Percentiles rank a stretch among this genome's conserved stretches.
phyloP scores from a whole-genome alignment of 345 rosid species.

The Ailanthus altissimus region DNA sequence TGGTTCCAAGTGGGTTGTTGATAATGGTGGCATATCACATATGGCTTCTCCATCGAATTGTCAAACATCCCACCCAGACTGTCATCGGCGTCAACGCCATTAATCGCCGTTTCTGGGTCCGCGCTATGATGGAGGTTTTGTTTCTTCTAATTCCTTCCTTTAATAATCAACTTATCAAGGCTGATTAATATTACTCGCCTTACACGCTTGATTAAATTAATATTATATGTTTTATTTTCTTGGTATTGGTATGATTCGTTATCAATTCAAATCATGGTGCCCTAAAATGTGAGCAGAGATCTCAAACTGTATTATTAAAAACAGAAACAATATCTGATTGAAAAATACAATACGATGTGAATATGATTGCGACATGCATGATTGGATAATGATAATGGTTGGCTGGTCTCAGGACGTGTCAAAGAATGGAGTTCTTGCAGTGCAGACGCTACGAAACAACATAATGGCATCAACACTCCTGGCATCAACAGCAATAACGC shows the following conservation, averaged over 20 bases:
- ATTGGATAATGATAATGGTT: not conserved
- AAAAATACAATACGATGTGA: too few relatives aligned
- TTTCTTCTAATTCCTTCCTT: not conserved
- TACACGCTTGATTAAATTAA: too few relatives aligned
- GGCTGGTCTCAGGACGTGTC: slow-evolving; percentile 68
- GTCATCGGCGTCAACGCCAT: slow-evolving; percentile 74
- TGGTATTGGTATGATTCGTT: too few relatives aligned
- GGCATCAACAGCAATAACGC: slow-evolving; percentile 83
- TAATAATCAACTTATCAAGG: not conserved
- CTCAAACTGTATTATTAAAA: too few relatives aligned
- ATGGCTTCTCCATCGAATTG: slow-evolving; percentile 69
- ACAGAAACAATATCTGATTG: too few relatives aligned
- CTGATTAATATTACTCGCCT: too few relatives aligned
- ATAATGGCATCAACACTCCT: slow-evolving; percentile 92
- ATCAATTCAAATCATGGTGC: too few relatives aligned
- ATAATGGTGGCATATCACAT: slow-evolving; percentile 59
- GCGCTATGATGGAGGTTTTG: slow-evolving; percentile 87
- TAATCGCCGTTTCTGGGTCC: slow-evolving; percentile 88
- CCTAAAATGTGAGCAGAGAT: too few relatives aligned
- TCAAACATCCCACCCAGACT: slow-evolving; percentile 64
- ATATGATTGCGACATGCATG: slow-evolving; percentile 1
- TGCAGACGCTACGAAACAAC: slow-evolving; percentile 85
- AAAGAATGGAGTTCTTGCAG: slow-evolving; percentile 84
- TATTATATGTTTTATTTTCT: too few relatives aligned
- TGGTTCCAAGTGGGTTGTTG: slow-evolving; percentile 64